Conservation (phyloP, 129 eudicot genomes). For the Chrysanthemum makinoi region DNA sequence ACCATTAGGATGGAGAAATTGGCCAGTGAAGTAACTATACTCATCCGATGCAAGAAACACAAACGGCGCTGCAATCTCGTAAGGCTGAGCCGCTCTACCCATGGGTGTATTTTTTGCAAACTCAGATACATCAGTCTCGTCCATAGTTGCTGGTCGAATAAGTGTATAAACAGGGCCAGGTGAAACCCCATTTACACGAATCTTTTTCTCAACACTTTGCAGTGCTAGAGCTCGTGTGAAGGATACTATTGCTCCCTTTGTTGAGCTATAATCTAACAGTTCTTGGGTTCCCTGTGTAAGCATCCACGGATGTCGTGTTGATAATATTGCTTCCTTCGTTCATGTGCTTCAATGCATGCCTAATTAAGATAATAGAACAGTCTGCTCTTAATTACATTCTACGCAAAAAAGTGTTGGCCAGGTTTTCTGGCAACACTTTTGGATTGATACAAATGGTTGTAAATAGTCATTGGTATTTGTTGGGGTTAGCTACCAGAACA, state of each 20-base stretch:
- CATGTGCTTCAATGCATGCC: no score
- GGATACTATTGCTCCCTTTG: constrained; percentile 22
- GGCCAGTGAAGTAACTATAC: constrained; percentile 34
- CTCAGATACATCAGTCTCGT: not conserved
- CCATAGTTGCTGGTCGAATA: constrained; percentile 5
- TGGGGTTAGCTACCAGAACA: no score
- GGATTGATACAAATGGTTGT: no score
- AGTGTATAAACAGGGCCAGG: constrained; percentile 39
- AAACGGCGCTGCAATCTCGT: constrained; percentile 33
- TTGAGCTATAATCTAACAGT: constrained; percentile 16
- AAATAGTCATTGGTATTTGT: no score
- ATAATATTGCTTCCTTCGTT: no score
- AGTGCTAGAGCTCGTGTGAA: constrained; percentile 38
- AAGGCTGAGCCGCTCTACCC: constrained; percentile 37
- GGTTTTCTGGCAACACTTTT: no score
- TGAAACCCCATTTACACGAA: constrained; percentile 39
- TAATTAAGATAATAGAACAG: no score
- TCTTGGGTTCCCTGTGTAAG: no score
- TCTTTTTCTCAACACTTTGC: constrained; percentile 24
- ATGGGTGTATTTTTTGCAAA: constrained; percentile 29
- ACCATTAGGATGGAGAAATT: constrained; percentile 45
- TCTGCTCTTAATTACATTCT: no score
- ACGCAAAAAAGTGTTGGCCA: no score
- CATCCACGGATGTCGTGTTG: no score
- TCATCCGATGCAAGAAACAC: constrained; percentile 36